Percentiles rank a stretch among this genome's conserved stretches.
Conservation (phyloP, 1,139 yeast species). For the Debaryomyces coudertii region DNA sequence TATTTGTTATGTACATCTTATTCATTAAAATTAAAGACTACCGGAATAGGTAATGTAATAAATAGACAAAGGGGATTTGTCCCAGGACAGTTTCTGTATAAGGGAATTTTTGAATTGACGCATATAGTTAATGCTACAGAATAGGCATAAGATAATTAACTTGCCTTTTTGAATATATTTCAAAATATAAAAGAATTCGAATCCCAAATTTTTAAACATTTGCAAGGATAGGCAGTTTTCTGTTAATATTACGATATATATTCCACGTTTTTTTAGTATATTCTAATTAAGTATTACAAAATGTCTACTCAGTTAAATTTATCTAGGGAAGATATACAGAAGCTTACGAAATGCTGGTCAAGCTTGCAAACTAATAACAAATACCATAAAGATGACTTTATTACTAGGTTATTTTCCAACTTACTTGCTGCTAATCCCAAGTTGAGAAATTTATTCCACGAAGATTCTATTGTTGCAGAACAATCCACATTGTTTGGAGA, state of each 20-base stretch:
- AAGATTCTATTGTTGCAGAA: conserved; percentile 29
- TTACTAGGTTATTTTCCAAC: conserved; percentile 36
- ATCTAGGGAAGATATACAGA: conserved; percentile 3
- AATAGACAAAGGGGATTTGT: conserved; percentile 4
- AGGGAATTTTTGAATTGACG: conserved; percentile 10
- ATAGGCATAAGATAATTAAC: conserved; percentile 1
- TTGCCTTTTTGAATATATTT: conserved; percentile 4
- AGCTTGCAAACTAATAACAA: conserved; percentile 31
- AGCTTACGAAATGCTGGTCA: conserved; percentile 31
- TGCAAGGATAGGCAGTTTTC: conserved; percentile 1
- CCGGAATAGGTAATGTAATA: conserved; percentile 2
- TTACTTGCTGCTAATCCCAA: conserved; percentile 36
- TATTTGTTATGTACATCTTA: not conserved
- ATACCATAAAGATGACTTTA: conserved; percentile 34
- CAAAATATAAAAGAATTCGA: conserved; percentile 12
- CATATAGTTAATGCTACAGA: conserved; percentile 2
- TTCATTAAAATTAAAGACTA: not conserved
- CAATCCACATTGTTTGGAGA: conserved; percentile 43
- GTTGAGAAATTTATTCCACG: conserved; percentile 27
- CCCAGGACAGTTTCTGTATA: conserved; percentile 8
- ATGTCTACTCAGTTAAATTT: conserved; percentile 9
- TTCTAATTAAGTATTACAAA: not conserved
- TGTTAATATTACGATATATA: conserved; percentile 2
- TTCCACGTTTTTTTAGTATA: not conserved
- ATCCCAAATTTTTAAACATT: conserved; percentile 4